Conservation (phyloP, 2,329 filamentous ascomycete genomes). For the Ophiognomonia clavigignenti-juglandacearum region DNA sequence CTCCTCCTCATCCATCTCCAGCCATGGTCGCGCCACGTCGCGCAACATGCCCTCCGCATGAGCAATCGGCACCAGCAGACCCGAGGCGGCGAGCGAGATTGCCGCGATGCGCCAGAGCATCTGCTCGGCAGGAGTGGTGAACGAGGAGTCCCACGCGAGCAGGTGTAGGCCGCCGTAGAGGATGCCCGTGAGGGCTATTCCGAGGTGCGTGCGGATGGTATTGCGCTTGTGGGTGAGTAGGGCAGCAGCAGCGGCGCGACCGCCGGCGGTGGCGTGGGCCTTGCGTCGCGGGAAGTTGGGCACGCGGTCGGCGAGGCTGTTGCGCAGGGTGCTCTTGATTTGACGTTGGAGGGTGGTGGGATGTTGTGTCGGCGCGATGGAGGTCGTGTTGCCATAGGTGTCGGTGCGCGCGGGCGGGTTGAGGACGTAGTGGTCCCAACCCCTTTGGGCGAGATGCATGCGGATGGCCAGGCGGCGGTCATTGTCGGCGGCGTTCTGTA, state of each 20-base stretch:
- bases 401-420: neutral
- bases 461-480: slow-evolving; percentile 6
- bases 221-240: neutral
- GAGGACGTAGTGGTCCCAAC: slow-evolving; percentile 11
- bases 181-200: slow-evolving; percentile 3
- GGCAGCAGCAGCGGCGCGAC: no score
- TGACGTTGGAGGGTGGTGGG: neutral
- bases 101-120: slow-evolving; percentile 2
- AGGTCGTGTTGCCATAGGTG: neutral
- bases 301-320: slow-evolving; percentile 8
- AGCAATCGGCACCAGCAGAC: slow-evolving; percentile 6
- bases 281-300: slow-evolving; percentile 10
- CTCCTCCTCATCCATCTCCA: slow-evolving; percentile 12
- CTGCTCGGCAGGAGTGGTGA: neutral
- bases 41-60: slow-evolving; percentile 6
- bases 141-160: slow-evolving; percentile 6
- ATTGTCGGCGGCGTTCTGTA: slow-evolving; percentile 5
- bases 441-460: slow-evolving; percentile 7
- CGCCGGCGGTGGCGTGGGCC: slow-evolving; percentile 2
- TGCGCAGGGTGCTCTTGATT: slow-evolving; percentile 1
- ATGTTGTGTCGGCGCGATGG: neutral
- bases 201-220: slow-evolving; percentile 6
- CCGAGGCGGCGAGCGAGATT: neutral
- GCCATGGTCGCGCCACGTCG: slow-evolving; percentile 1
- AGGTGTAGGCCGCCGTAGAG: slow-evolving; percentile 11